A percentile compares a stretch with the other conserved stretches of the same genome.
Conservation (phyloP, 176 grass and related monocot genomes). For the Themeda triandra region DNA sequence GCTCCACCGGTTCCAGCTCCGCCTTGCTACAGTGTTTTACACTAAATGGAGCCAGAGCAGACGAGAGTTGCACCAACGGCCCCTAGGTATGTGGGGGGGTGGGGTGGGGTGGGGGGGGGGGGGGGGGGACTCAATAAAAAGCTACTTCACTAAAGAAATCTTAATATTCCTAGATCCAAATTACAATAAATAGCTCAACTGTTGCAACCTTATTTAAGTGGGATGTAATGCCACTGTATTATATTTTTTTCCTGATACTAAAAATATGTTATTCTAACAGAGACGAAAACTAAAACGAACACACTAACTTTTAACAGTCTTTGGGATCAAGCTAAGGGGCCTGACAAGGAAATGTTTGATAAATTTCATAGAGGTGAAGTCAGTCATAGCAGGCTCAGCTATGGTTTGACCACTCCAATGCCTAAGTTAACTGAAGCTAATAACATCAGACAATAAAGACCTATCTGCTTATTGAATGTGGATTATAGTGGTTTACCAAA, state of each 20-base stretch:
- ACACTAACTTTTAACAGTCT: background rate
- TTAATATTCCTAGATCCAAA: too few relatives aligned
- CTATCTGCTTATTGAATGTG: background rate
- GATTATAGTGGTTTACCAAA: background rate
- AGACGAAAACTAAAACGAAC: constrained; percentile 17
- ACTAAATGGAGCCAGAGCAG: background rate
- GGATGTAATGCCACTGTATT: background rate
- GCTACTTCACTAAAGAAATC: too few relatives aligned
- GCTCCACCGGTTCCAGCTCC: too few relatives aligned
- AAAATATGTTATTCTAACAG: background rate
- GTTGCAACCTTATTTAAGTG: background rate
- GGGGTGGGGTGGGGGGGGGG: too few relatives aligned
- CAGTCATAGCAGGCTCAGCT: background rate
- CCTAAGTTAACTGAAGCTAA: too few relatives aligned
- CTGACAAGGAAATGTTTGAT: background rate
- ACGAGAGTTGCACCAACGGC: background rate
- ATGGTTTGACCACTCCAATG: background rate
- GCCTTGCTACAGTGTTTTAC: too few relatives aligned
- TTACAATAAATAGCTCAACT: too few relatives aligned
- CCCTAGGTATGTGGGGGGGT: background rate
- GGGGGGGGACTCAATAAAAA: background rate
- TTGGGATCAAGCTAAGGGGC: background rate
- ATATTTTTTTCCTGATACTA: background rate
- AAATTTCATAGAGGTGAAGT: background rate
- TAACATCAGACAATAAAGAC: background rate